Evolutionary conservation across 768 basidiomycete species (phyloP).

Genomic region (Lentinula boryana): DNA sequence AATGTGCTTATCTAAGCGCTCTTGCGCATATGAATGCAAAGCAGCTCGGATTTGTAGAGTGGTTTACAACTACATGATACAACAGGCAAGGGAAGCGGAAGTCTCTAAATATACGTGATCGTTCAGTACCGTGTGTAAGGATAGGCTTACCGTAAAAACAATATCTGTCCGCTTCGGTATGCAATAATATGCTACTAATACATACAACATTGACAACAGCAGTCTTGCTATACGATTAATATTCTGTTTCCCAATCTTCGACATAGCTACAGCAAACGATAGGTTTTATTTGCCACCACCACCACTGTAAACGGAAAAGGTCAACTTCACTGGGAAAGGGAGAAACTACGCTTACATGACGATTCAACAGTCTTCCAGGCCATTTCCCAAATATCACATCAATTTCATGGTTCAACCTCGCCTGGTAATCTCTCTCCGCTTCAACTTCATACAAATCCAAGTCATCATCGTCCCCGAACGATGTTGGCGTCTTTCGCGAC

Average conservation of each 20-base stretch:
- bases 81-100: no score
- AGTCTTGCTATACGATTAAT: neutral
- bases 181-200: neutral
- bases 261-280: constrained; percentile 58
- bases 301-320: constrained; percentile 50
- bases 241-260: constrained; percentile 45
- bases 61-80: no score
- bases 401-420: constrained; percentile 39
- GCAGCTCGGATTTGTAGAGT: no score
- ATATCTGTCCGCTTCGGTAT: neutral
- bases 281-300: constrained; percentile 74
- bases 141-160: no score
- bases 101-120: no score
- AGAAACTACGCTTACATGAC: constrained; percentile 43
- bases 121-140: no score
- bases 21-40: no score
- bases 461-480: constrained; percentile 14
- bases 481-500: neutral
- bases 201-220: neutral
- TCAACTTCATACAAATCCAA: constrained; percentile 18
- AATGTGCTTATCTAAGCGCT: neutral
- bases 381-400: constrained; percentile 58
- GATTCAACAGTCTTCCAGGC: constrained; percentile 65
- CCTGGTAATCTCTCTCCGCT: constrained; percentile 23
- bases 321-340: neutral